Evolutionary conservation across 331 rosid genomes (phyloP).

Genomic region (Saraca asoca): DNA sequence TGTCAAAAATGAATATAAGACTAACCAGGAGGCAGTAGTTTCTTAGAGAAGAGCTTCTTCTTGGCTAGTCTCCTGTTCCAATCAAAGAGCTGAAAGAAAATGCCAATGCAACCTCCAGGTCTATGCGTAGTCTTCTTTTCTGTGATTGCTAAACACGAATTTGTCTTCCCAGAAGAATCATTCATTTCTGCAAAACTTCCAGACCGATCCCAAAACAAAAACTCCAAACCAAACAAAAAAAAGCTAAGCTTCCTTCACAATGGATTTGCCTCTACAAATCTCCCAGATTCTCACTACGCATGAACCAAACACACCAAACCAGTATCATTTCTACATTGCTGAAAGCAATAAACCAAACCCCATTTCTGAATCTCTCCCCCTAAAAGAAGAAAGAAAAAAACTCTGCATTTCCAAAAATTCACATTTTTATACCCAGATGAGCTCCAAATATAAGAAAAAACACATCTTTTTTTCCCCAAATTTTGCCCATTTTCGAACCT

Average conservation of each 20-base stretch:
- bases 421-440: conserved; percentile 24
- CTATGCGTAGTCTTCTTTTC: conserved; percentile 62
- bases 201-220: conserved; percentile 16
- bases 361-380: background rate
- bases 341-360: conserved; percentile 8
- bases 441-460: background rate
- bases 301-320: background rate
- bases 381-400: background rate
- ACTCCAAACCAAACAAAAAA: background rate
- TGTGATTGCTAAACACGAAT: conserved; percentile 60
- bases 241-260: conserved; percentile 20
- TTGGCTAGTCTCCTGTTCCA: conserved; percentile 81
- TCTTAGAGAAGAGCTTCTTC: conserved; percentile 85
- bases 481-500: background rate
- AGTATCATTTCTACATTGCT: conserved; percentile 31
- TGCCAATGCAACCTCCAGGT: conserved; percentile 83
- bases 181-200: conserved; percentile 49
- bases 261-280: conserved; percentile 9
- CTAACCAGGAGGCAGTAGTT: conserved; percentile 76
- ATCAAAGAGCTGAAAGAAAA: conserved; percentile 90
- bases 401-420: background rate
- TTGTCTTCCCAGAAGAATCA: conserved; percentile 48
- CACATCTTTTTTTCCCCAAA: conserved; percentile 1
- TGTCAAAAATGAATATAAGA: conserved; percentile 5
- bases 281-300: conserved; percentile 26